These are phyloP conservation scores for Straminergon stramineum DNA, from an alignment of 225 moss, liverwort and hornwort genomes.

Conservation along the genomic window DNA sequence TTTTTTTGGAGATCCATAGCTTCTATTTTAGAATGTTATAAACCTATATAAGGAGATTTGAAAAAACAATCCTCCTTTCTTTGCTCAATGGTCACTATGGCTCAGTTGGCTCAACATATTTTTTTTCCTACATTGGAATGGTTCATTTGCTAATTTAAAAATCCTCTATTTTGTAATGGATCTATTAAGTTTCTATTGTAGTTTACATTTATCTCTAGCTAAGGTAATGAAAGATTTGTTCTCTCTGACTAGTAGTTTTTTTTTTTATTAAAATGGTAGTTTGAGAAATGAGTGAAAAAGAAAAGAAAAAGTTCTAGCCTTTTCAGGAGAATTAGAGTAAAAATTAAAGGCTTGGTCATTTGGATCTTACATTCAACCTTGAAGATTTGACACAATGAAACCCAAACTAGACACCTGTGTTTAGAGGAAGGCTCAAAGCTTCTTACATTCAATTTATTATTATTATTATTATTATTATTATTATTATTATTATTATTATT, in stretches of 20 bases:
- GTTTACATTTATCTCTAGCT: background rate
- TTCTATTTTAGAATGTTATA: background rate
- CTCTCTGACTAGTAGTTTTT: rapidly evolving
- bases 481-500: too few relatives aligned
- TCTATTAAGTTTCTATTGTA: background rate
- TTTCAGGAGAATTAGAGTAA: background rate
- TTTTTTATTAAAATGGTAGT: background rate
- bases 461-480: too few relatives aligned
- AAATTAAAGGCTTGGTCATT: background rate
- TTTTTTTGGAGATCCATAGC: background rate
- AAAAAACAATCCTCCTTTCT: background rate
- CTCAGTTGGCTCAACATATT: background rate
- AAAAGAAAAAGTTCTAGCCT: background rate
- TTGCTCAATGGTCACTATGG: too few relatives aligned
- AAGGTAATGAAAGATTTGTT: background rate
- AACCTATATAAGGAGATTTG: background rate
- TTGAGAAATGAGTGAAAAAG: background rate
- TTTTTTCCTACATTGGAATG: background rate
- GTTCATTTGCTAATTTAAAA: background rate
- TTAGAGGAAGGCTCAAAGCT: background rate
- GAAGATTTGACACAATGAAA: background rate
- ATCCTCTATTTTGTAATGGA: background rate
- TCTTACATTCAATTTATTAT: background rate
- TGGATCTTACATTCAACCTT: background rate
- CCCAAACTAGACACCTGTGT: background rate